A percentile compares a stretch with the other conserved stretches of the same genome.
phyloP scores from a whole-genome alignment of 257 asterid species.

The Primulina tabacum region DNA sequence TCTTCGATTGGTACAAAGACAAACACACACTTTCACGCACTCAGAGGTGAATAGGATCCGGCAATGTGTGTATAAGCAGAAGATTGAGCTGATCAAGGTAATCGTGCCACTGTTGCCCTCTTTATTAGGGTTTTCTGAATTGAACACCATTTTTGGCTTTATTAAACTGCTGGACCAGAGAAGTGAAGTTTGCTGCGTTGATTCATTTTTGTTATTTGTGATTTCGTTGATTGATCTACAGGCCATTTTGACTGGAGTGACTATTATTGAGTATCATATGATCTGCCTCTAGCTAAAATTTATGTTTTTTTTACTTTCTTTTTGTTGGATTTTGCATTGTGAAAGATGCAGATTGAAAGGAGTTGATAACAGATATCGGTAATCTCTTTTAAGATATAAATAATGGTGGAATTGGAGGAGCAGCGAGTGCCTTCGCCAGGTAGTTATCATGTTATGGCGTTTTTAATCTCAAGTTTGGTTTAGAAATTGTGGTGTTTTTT shows the following conservation, averaged over 20 bases:
- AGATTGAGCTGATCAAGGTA: slow-evolving; percentile 9
- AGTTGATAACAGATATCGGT: not conserved
- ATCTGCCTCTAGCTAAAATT: not conserved
- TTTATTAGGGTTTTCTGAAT: not conserved
- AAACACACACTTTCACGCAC: not conserved
- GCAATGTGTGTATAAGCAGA: not conserved
- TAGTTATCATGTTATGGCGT: slow-evolving; percentile 26
- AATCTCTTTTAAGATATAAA: slow-evolving; percentile 22
- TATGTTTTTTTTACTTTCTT: not conserved
- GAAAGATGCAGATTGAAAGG: not conserved
- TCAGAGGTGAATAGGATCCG: not conserved
- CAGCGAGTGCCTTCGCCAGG: slow-evolving; percentile 45
- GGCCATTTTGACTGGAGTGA: slow-evolving; percentile 4
- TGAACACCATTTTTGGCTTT: not conserved
- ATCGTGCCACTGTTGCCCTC: slow-evolving; percentile 5
- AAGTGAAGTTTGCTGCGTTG: not conserved
- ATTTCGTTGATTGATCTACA: not conserved
- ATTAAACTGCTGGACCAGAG: not conserved
- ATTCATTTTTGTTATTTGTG: not conserved
- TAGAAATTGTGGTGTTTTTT: slow-evolving; percentile 5
- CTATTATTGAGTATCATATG: not conserved
- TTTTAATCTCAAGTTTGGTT: slow-evolving; percentile 9
- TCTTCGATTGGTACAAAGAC: slow-evolving; percentile 34
- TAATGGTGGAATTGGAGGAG: slow-evolving; percentile 58
- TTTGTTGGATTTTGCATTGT: not conserved